Evolutionary conservation across 768 basidiomycete species (phyloP).

Genomic region (Leccinum obscurum): DNA sequence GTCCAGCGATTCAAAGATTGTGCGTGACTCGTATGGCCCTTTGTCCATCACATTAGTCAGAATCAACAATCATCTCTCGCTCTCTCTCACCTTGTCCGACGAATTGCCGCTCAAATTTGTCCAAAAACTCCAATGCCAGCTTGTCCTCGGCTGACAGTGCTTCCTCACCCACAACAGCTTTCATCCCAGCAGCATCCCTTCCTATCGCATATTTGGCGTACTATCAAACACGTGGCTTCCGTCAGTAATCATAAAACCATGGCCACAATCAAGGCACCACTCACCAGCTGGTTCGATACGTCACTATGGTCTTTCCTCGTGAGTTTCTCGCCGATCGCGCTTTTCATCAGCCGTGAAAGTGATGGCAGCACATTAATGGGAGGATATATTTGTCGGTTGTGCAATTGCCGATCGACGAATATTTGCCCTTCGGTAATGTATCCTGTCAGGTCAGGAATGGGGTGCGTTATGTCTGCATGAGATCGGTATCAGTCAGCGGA

Average conservation of each 20-base stretch:
- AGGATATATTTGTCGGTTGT: slow-evolving; percentile 97
- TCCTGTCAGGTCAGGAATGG: slow-evolving; percentile 98
- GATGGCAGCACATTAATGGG: slow-evolving; percentile 99
- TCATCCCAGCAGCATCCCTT: slow-evolving; percentile 96
- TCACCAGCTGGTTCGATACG: slow-evolving; percentile 95
- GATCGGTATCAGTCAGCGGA: slow-evolving; percentile 28
- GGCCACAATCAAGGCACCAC: slow-evolving; percentile 37
- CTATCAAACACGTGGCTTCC: slow-evolving; percentile 47
- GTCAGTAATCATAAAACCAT: slow-evolving; percentile 15
- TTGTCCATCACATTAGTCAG: slow-evolving; percentile 28
- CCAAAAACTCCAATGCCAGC: slow-evolving; percentile 93
- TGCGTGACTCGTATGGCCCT: slow-evolving; percentile 91
- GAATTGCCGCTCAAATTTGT: slow-evolving; percentile 97
- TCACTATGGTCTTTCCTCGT: slow-evolving; percentile 99
- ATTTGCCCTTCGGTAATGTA: slow-evolving; percentile 99
- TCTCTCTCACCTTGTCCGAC: slow-evolving; percentile 84
- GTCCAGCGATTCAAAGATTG: slow-evolving; percentile 96
- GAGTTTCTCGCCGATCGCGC: slow-evolving; percentile 95
- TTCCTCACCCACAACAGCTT: slow-evolving; percentile 99
- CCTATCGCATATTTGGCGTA: slow-evolving; percentile 99
- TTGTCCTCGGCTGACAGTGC: slow-evolving; percentile 94
- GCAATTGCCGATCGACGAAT: slow-evolving; percentile 94
- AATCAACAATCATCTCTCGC: not conserved
- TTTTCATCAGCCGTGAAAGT: slow-evolving; percentile 99
- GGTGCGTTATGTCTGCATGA: slow-evolving; percentile 94